phyloP scores from a whole-genome alignment of 352 stramenopile genomes.

The Elongisporangium senticosum region DNA sequence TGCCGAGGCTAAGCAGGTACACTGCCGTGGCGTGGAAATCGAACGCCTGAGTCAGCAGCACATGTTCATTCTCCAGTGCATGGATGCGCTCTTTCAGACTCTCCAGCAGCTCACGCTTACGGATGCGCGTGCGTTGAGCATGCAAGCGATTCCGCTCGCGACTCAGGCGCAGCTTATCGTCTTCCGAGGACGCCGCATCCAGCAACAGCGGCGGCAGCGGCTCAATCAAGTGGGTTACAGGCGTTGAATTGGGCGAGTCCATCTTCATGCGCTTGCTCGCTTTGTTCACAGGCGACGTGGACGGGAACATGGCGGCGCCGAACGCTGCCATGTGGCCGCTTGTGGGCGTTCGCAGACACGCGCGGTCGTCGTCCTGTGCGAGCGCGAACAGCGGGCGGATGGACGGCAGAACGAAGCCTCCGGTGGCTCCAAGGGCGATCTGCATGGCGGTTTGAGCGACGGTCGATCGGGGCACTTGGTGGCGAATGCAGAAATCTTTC shows the following conservation, averaged over 20 bases:
- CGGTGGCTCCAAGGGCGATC: conserved; percentile 21
- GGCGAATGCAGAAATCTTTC: conserved; percentile 22
- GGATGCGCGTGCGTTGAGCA: conserved; percentile 66
- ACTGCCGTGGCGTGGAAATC: conserved; percentile 70
- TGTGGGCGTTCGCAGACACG: conserved; percentile 47
- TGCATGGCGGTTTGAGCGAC: conserved; percentile 21
- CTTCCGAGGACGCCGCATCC: conserved; percentile 16
- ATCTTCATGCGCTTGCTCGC: conserved; percentile 17
- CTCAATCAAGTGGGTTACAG: not conserved
- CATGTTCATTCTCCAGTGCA: conserved; percentile 50
- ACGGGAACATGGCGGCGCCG: conserved; percentile 29
- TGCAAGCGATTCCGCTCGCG: conserved; percentile 73
- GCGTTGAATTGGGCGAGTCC: conserved; percentile 20
- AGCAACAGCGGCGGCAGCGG: conserved; percentile 2
- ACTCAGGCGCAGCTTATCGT: conserved; percentile 68
- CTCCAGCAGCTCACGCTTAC: conserved; percentile 71
- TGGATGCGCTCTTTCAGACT: conserved; percentile 68
- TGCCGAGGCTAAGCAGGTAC: conserved; percentile 48
- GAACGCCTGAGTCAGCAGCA: conserved; percentile 64
- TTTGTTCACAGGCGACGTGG: conserved; percentile 64
- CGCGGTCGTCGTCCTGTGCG: conserved; percentile 30
- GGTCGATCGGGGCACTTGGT: conserved; percentile 16
- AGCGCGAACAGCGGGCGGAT: conserved; percentile 51
- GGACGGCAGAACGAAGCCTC: conserved; percentile 37
- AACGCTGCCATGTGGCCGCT: conserved; percentile 30